Percentiles rank a stretch among this genome's conserved stretches.
phyloP scores from a whole-genome alignment of 139 green algal genomes.

The Closterium sp. region DNA sequence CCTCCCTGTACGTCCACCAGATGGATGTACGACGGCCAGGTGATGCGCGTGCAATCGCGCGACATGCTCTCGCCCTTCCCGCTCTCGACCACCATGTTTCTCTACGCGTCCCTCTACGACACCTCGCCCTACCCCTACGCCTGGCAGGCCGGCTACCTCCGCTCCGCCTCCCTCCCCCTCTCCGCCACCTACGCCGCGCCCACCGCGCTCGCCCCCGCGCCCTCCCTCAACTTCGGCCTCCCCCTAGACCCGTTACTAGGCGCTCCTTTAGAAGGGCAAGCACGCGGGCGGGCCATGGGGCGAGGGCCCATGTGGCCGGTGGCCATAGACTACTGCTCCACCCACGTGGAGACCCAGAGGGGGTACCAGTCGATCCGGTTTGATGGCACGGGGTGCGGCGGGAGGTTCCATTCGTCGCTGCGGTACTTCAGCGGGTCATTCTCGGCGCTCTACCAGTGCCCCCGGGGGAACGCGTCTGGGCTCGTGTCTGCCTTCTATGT shows the following conservation, averaged over 20 bases:
- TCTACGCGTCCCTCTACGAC: not conserved
- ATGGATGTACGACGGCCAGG: not conserved
- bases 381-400: not conserved
- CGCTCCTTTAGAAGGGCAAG: not conserved
- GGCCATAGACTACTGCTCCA: not conserved
- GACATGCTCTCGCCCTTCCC: not conserved
- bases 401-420: constrained; percentile 13
- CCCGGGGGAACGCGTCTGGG: constrained; percentile 1
- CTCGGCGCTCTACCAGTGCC: constrained; percentile 19
- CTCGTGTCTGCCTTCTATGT: constrained; percentile 33
- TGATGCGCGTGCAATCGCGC: not conserved
- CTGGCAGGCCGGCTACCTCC: not conserved
- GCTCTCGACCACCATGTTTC: not conserved
- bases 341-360: not conserved
- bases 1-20: too few species aligned
- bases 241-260: not conserved
- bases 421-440: constrained; percentile 28
- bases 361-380: not conserved
- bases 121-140: not conserved
- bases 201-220: not conserved
- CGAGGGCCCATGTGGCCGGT: not conserved
- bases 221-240: not conserved
- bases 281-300: not conserved
- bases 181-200: not conserved
- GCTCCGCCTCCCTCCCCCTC: not conserved